Conservation (phyloP, 1,284 basidiomycete species). For the Sanguinoderma infundibulare region DNA sequence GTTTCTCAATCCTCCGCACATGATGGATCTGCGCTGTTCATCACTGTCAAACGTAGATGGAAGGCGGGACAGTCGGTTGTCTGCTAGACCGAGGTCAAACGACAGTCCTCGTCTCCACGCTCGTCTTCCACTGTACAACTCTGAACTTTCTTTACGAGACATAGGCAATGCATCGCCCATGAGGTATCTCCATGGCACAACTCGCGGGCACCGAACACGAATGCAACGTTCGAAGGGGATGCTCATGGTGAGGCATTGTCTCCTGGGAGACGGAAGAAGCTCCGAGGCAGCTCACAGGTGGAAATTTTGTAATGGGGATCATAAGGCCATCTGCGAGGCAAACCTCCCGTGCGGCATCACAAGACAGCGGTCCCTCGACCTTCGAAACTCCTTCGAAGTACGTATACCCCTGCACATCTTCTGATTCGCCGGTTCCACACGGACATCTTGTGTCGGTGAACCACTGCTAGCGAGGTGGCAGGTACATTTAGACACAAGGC, state of each 20-base stretch:
- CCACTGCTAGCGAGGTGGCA: not conserved
- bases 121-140: not conserved
- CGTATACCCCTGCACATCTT: not conserved
- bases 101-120: not conserved
- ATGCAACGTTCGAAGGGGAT: not conserved
- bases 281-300: not conserved
- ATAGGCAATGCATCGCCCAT: not conserved
- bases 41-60: not conserved
- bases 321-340: not conserved
- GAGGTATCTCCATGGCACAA: not conserved
- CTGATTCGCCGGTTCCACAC: not conserved
- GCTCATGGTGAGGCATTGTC: not conserved
- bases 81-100: not conserved
- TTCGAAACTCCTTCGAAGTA: not conserved
- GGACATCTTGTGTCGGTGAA: not conserved
- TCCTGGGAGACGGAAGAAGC: constrained; percentile 1
- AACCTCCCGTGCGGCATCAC: not conserved
- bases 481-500: not conserved
- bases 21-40: not conserved
- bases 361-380: not conserved
- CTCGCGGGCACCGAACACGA: not conserved
- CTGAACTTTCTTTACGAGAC: not conserved
- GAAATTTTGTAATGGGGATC: not conserved
- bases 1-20: not conserved
- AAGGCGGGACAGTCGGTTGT: not conserved